Percentiles rank a stretch among this genome's conserved stretches.
Conservation (phyloP, 148 eudicot species). For the Bassia scoparia region DNA sequence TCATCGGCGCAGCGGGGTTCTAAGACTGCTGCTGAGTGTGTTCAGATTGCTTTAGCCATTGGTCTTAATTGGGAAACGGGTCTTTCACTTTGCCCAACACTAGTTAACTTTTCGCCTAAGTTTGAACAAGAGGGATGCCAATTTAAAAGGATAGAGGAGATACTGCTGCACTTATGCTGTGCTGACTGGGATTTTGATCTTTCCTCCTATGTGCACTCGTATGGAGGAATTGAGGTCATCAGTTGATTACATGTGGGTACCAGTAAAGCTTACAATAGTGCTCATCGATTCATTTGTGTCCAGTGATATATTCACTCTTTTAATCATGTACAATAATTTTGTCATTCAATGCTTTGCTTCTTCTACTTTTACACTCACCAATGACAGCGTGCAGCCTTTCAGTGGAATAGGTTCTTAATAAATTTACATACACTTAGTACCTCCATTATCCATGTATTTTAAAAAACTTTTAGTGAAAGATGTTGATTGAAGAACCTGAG, state of each 20-base stretch:
- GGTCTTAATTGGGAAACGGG: slow-evolving; percentile 90
- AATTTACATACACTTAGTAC: too few species aligned
- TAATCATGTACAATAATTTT: not conserved
- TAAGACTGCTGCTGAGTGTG: slow-evolving; percentile 98
- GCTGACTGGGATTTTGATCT: slow-evolving; percentile 87
- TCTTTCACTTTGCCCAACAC: slow-evolving; percentile 81
- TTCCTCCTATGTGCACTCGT: slow-evolving; percentile 48
- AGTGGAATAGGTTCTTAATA: not conserved
- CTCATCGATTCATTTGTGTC: slow-evolving; percentile 84
- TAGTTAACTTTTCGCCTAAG: slow-evolving; percentile 82
- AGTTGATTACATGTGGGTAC: slow-evolving; percentile 37
- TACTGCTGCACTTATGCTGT: slow-evolving; percentile 84
- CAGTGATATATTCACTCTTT: slow-evolving; percentile 43
- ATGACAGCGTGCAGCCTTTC: not conserved
- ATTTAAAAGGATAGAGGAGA: slow-evolving; percentile 88
- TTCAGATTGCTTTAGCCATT: slow-evolving; percentile 95
- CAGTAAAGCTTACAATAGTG: slow-evolving; percentile 95
- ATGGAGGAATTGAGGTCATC: slow-evolving; percentile 54
- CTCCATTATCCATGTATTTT: too few species aligned
- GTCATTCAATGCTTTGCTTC: not conserved
- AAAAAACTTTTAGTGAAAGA: too few species aligned
- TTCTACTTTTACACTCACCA: not conserved
- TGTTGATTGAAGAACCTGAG: not conserved
- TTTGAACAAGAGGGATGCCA: slow-evolving; percentile 95
- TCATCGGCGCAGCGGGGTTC: slow-evolving; percentile 99